These are phyloP conservation scores for Scleroderma citrinum DNA, from an alignment of 768 basidiomycete genomes.

Conservation along the genomic window DNA sequence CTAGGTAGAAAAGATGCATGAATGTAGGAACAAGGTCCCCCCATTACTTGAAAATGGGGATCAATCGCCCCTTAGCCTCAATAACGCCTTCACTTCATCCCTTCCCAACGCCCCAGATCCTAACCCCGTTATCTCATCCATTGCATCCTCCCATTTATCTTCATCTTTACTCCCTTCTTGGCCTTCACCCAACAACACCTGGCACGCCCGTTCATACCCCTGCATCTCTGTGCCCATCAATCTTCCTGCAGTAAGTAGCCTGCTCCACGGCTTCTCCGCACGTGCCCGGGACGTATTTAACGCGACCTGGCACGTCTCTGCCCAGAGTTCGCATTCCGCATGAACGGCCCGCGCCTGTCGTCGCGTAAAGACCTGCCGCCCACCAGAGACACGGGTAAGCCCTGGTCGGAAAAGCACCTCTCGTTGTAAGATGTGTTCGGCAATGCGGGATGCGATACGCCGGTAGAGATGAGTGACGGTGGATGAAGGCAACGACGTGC, in stretches of 20 bases:
- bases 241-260: slow-evolving; percentile 62
- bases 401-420: slow-evolving; percentile 74
- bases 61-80: slow-evolving; percentile 40
- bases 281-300: slow-evolving; percentile 42
- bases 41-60: too few relatives aligned
- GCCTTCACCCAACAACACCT: slow-evolving; percentile 9
- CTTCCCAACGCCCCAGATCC: slow-evolving; percentile 58
- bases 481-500: slow-evolving; percentile 53
- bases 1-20: background rate
- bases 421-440: slow-evolving; percentile 78
- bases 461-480: slow-evolving; percentile 65
- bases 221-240: slow-evolving; percentile 53
- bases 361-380: slow-evolving; percentile 16
- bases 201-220: slow-evolving; percentile 27
- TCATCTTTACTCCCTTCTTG: background rate
- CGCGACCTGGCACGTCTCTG: slow-evolving; percentile 66
- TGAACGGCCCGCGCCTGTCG: slow-evolving; percentile 55
- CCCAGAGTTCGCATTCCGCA: slow-evolving; percentile 78
- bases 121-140: slow-evolving; percentile 41
- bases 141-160: slow-evolving; percentile 46
- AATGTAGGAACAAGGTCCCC: background rate
- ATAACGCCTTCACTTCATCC: slow-evolving; percentile 54
- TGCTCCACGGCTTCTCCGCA: slow-evolving; percentile 72
- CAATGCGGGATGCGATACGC: slow-evolving; percentile 59
- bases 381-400: slow-evolving; percentile 37